These are phyloP conservation scores for Colletotrichum orchidophilum DNA, from an alignment of 2,329 filamentous ascomycete genomes.

Conservation along the genomic window DNA sequence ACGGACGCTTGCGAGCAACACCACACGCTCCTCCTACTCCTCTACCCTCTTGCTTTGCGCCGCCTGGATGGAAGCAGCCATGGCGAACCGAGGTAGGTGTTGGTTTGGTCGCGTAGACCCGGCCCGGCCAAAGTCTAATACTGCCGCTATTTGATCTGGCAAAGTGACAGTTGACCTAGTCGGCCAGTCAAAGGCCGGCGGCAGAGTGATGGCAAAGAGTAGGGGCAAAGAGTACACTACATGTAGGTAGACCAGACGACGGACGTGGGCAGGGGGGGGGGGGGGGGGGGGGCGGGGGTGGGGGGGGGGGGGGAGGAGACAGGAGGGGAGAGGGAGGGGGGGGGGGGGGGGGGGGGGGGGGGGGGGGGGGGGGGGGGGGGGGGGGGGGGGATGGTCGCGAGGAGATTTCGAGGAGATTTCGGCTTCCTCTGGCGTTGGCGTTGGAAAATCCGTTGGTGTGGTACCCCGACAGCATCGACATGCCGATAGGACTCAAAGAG, in stretches of 20 bases:
- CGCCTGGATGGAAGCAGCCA: neutral
- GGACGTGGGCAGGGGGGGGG: too few species aligned
- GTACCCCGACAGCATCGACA: neutral
- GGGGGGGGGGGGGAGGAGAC: too few species aligned
- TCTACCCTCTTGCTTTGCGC: neutral
- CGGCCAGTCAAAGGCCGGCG: neutral
- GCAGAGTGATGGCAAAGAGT: neutral
- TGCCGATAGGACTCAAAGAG: neutral
- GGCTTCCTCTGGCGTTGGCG: neutral
- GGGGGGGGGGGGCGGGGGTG: too few species aligned
- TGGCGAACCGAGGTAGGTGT: neutral
- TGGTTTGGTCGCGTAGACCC: slow-evolving; percentile 12
- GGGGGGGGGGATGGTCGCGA: neutral
- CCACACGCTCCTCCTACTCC: neutral
- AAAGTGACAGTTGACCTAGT: neutral
- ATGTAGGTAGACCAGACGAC: neutral
- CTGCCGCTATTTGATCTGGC: slow-evolving; percentile 9
- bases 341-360: too few species aligned
- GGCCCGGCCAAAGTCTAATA: slow-evolving; percentile 21
- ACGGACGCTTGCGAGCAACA: neutral
- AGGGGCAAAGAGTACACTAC: too few species aligned
- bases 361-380: too few species aligned
- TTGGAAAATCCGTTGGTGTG: neutral
- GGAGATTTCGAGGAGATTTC: neutral
- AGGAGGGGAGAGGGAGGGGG: too few species aligned